Conservation (phyloP, 495 filamentous ascomycete species). For the Penicillium atrosanguineum region DNA sequence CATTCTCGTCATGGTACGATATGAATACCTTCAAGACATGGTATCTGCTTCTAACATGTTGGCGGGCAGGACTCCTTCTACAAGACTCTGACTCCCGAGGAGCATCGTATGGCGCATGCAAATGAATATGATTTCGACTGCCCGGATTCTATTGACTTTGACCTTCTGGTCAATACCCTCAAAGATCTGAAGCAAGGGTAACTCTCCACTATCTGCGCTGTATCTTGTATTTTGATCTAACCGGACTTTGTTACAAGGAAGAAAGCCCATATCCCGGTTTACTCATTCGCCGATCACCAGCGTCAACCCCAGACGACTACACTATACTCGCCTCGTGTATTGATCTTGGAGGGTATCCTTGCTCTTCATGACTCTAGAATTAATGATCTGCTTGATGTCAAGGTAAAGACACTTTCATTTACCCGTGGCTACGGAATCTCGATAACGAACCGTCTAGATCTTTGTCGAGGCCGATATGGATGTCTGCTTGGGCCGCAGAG, state of each 20-base stretch:
- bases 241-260: conserved; percentile 54
- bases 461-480: conserved; percentile 97
- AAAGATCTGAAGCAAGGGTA: conserved; percentile 89
- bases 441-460: conserved; percentile 48
- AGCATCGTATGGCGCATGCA: conserved; percentile 71
- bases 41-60: conserved; percentile 21
- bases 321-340: conserved; percentile 93
- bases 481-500: conserved; percentile 85
- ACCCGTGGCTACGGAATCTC: background rate
- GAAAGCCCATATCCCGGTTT: conserved; percentile 88
- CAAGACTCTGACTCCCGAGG: conserved; percentile 73
- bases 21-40: background rate
- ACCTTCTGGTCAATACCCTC: conserved; percentile 76
- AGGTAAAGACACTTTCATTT: conserved; percentile 46
- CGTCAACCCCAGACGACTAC: conserved; percentile 73
- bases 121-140: conserved; percentile 97
- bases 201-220: background rate
- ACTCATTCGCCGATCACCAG: conserved; percentile 92
- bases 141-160: conserved; percentile 93
- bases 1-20: conserved; percentile 85
- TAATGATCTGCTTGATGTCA: conserved; percentile 85
- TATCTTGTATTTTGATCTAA: conserved; percentile 7
- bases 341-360: conserved; percentile 95
- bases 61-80: conserved; percentile 85
- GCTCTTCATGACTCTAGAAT: conserved; percentile 87